phyloP scores from a whole-genome alignment of 2,329 filamentous ascomycete genomes.

The Botryotinia convoluta region DNA sequence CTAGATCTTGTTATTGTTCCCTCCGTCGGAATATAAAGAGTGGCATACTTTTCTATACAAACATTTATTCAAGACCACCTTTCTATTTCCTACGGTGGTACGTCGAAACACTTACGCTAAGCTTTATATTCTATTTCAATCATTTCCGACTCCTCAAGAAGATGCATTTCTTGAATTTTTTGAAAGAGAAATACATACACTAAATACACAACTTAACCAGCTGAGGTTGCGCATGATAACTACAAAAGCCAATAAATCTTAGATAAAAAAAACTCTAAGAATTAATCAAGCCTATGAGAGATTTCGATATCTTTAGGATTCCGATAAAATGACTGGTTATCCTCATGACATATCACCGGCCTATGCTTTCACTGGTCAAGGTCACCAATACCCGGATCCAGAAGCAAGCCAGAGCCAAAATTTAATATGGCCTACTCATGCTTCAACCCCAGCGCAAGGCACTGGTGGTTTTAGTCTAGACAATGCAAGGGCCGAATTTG shows the following conservation, averaged over 20 bases:
- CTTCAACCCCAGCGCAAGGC: neutral
- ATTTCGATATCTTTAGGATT: too few species aligned
- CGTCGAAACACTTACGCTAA: too few species aligned
- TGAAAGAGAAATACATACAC: neutral
- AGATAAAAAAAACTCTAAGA: neutral
- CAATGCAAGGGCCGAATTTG: conserved; percentile 20
- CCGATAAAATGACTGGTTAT: neutral
- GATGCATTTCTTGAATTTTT: neutral
- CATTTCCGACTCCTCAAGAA: neutral
- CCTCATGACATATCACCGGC: neutral
- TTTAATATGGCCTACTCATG: conserved; percentile 11
- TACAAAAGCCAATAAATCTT: neutral
- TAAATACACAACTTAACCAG: neutral
- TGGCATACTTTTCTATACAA: neutral
- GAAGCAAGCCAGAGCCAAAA: conserved; percentile 20
- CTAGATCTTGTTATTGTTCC: neutral
- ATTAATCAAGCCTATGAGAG: neutral
- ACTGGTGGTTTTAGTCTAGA: neutral
- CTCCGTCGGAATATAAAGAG: neutral
- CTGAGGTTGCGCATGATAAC: neutral
- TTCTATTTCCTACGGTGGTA: neutral
- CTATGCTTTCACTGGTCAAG: neutral
- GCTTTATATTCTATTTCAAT: neutral
- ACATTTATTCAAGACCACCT: neutral
- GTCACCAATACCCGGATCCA: conserved; percentile 25